phyloP scores from a whole-genome alignment of 2,329 filamentous ascomycete genomes.

The Claviceps sp. region DNA sequence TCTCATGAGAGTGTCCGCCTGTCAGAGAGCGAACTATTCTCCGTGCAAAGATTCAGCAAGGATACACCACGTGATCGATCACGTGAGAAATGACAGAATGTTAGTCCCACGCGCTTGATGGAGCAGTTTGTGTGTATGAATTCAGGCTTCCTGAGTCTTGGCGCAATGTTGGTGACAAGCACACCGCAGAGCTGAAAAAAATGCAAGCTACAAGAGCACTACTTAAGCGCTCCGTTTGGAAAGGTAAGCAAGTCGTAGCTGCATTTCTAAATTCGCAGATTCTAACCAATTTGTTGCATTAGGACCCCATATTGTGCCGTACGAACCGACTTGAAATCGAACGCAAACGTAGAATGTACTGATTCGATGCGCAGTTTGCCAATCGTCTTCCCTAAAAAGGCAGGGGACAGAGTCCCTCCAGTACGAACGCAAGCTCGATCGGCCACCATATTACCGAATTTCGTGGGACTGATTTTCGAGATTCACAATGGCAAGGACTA shows the following conservation, averaged over 20 bases:
- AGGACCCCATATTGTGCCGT: slow-evolving; percentile 43
- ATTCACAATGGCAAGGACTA: slow-evolving; percentile 88
- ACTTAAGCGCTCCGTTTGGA: slow-evolving; percentile 72
- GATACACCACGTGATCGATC: no score
- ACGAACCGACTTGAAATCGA: slow-evolving; percentile 15
- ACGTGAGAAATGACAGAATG: no score
- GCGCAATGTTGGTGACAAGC: background rate
- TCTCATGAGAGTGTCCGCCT: no score
- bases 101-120: no score
- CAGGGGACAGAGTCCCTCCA: slow-evolving; percentile 51
- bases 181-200: slow-evolving; percentile 11
- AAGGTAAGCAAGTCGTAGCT: slow-evolving; percentile 41
- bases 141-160: no score
- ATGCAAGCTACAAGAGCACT: slow-evolving; percentile 61
- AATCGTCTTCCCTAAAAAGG: slow-evolving; percentile 45
- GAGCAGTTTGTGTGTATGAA: no score
- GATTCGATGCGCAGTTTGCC: slow-evolving; percentile 33
- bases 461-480: slow-evolving; percentile 80
- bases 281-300: background rate
- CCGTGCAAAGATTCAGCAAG: no score
- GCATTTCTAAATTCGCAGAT: background rate
- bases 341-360: slow-evolving; percentile 5
- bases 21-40: no score
- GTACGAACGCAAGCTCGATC: slow-evolving; percentile 79
- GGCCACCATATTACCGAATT: slow-evolving; percentile 83